Base-by-base conservation (phyloP, 176 grass and related monocot species). In the Oryza brachyantha region DNA sequence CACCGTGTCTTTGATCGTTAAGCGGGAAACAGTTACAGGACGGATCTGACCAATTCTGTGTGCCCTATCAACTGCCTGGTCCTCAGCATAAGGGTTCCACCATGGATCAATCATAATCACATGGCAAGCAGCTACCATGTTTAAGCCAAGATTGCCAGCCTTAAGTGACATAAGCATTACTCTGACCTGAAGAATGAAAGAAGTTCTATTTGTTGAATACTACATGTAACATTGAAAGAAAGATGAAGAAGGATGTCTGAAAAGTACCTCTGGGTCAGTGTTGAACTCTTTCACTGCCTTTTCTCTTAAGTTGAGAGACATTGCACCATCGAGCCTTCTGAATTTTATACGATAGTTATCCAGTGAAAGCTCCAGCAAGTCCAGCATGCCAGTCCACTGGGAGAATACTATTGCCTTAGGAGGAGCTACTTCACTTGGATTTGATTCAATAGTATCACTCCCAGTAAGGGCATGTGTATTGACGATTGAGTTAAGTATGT, bases 361-460 rank as follows among this genome's bases (percentile, higher is more conserved):
- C 80, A 97, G 66, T 57, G 87, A 94, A 85, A 92, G 75, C 80
- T 92, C 83, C 61, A 97, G 63, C 80, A 97, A 84, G 75, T 97
- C 76, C 69, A 97, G 71, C 94, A 97, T 88, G 69, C 94, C 93
- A 72, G 89, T 97, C 91, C 94, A 97, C 81, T 94, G 94, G 46
- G 91, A 90, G 84, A 97, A 97, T 25, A 97, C 85, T 57, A 97
- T 94, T 11, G 89, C 91, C 64, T 97, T 97, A 27, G 75, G 77
- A 42, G 89, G 94, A 29, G 75, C 8, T 57, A n/a, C 14, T 68
- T 70, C 32, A 37, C 67, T 60, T 31, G 58, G 63, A 64, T 58
- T 79, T 75, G 83, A 68, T 60, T 67, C 67, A 9, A 80, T 31
- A 37, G 64, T 57, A 38, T 74, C 75, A 61, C 40, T 73, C n/a